Conservation (phyloP, 495 filamentous ascomycete species). For the Friedmanniomyces simplex region DNA sequence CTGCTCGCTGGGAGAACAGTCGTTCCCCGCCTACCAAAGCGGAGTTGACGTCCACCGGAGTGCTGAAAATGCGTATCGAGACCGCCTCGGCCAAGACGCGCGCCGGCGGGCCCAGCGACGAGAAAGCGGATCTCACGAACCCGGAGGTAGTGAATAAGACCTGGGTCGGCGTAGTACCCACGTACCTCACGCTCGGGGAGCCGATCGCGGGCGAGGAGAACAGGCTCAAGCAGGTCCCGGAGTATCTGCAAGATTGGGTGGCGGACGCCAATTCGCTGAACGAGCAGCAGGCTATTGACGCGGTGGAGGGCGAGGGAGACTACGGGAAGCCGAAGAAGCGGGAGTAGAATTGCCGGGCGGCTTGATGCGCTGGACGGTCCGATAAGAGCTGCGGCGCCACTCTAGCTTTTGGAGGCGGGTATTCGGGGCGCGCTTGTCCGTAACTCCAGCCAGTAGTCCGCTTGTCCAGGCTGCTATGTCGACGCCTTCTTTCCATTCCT, state of each 20-base stretch:
- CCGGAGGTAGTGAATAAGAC: conserved; percentile 48
- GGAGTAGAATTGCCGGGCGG: neutral
- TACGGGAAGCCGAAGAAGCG: neutral
- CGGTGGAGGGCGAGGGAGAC: conserved; percentile 12
- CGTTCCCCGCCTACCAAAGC: conserved; percentile 52
- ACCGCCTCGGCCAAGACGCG: conserved; percentile 73
- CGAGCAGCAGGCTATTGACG: conserved; percentile 21
- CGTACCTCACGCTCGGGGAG: conserved; percentile 53
- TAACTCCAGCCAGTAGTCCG: neutral
- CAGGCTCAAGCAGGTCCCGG: conserved; percentile 47
- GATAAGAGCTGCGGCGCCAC: conserved; percentile 1
- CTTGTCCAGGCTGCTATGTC: neutral
- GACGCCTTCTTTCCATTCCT: neutral
- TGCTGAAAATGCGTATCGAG: conserved; percentile 58
- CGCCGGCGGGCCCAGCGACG: conserved; percentile 58
- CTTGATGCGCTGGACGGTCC: no score
- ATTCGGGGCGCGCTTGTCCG: neutral
- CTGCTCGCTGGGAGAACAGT: conserved; percentile 57
- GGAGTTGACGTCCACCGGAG: conserved; percentile 68
- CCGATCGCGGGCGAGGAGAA: conserved; percentile 59
- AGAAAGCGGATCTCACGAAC: conserved; percentile 50
- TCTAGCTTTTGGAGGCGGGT: neutral
- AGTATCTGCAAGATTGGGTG: conserved; percentile 51
- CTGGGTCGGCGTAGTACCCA: conserved; percentile 81
- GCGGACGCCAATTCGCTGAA: conserved; percentile 24